Evolutionary conservation across 352 stramenopile species (phyloP).

Genomic region (Nothophytophthora sp.): DNA sequence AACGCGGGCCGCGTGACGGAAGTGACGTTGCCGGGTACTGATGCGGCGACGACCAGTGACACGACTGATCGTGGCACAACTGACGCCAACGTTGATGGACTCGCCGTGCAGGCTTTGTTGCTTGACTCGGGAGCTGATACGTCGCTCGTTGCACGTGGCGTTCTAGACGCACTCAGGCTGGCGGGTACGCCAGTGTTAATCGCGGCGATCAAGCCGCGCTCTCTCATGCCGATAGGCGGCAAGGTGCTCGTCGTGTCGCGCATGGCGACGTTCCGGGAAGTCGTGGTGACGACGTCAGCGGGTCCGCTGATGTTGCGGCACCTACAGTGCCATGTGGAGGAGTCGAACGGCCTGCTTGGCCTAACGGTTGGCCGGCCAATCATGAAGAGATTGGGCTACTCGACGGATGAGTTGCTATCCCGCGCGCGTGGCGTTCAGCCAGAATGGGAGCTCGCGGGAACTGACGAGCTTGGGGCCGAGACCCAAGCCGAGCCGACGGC

Average conservation of each 20-base stretch:
- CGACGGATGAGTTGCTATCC: conserved; percentile 3
- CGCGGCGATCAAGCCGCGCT: neutral
- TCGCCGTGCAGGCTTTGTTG: neutral
- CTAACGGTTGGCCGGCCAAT: conserved; percentile 4
- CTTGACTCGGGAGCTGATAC: neutral
- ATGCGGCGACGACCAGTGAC: neutral
- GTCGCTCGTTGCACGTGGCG: neutral
- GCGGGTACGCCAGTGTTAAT: neutral
- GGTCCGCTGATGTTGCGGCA: conserved; percentile 3
- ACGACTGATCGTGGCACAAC: neutral
- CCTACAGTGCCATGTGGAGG: neutral
- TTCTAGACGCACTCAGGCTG: neutral
- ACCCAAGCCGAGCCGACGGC: neutral
- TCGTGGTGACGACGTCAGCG: neutral
- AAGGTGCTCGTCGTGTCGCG: neutral
- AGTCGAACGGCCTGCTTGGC: neutral
- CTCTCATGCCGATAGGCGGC: neutral
- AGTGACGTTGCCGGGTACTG: neutral
- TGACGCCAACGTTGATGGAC: neutral
- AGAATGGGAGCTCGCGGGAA: conserved; percentile 6
- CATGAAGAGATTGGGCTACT: conserved; percentile 4
- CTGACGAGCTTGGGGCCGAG: neutral
- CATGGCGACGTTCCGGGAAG: neutral
- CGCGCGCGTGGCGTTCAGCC: neutral
- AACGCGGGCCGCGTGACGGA: too few species aligned